Evolutionary conservation across 805 yeast genomes (phyloP).

Genomic region (Debaryomyces castellii): DNA sequence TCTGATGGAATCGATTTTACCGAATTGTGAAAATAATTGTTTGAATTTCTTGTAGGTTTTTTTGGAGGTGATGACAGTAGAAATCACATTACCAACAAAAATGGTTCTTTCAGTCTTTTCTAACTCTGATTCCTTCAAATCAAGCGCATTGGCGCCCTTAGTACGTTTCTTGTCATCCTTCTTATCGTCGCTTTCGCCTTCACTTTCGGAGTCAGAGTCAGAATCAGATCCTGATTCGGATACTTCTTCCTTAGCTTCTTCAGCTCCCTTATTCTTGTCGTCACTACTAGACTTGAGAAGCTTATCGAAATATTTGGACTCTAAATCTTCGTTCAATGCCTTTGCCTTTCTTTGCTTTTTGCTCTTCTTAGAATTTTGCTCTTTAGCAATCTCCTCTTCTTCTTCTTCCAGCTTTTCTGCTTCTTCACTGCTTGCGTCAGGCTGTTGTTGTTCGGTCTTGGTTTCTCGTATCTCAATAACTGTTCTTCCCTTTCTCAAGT

Average conservation of each 20-base stretch:
- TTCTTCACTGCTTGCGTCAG: constrained; percentile 16
- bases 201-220: constrained; percentile 10
- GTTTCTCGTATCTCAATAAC: constrained; percentile 13
- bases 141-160: constrained; percentile 47
- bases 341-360: constrained; percentile 17
- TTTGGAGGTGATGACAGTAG: constrained; percentile 64
- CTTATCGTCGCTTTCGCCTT: constrained; percentile 14
- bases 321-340: constrained; percentile 51
- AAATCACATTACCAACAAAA: constrained; percentile 83
- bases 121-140: constrained; percentile 68
- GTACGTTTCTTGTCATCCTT: constrained; percentile 11
- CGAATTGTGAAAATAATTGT: constrained; percentile 52
- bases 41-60: constrained; percentile 62
- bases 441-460: constrained; percentile 12
- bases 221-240: background rate
- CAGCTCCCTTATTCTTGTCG: constrained; percentile 10
- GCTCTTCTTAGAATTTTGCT: constrained; percentile 7
- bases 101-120: constrained; percentile 82
- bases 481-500: constrained; percentile 20
- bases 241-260: constrained; percentile 19
- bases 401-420: constrained; percentile 20
- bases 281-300: constrained; percentile 39
- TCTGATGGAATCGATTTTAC: constrained; percentile 71
- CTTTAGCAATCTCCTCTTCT: constrained; percentile 21
- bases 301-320: constrained; percentile 53